phyloP scores from a whole-genome alignment of 164 flowering plant species.

The Berberis thunbergii region DNA sequence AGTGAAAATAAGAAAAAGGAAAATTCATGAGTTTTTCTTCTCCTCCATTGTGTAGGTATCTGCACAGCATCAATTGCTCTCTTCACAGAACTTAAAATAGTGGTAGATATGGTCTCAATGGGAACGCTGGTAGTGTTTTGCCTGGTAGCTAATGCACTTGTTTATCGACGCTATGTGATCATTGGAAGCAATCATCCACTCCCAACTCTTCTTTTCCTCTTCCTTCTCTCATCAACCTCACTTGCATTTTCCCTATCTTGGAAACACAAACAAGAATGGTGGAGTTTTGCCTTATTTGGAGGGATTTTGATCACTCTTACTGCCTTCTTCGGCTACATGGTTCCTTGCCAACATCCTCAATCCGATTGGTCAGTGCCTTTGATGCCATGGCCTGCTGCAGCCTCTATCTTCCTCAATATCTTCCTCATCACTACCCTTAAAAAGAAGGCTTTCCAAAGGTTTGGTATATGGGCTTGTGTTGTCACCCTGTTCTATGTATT shows the following conservation, averaged over 20 bases:
- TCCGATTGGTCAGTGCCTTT: conserved; percentile 55
- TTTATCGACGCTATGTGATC: conserved; percentile 47
- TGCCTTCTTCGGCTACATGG: conserved; percentile 35
- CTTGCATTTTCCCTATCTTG: conserved; percentile 56
- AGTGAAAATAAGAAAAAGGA: neutral
- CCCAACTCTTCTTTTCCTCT: conserved; percentile 46
- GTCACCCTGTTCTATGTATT: conserved; percentile 54
- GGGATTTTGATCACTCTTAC: conserved; percentile 30
- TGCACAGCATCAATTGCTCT: conserved; percentile 78
- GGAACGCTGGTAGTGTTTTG: conserved; percentile 79
- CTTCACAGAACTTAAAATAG: conserved; percentile 61
- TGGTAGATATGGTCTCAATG: conserved; percentile 58
- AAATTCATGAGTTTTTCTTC: neutral
- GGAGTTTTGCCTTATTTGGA: conserved; percentile 39
- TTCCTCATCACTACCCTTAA: conserved; percentile 58
- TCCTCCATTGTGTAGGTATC: conserved; percentile 35
- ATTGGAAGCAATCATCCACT: conserved; percentile 25
- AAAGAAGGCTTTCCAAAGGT: conserved; percentile 41
- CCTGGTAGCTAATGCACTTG: conserved; percentile 76
- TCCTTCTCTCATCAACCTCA: conserved; percentile 46
- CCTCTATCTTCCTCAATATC: conserved; percentile 62
- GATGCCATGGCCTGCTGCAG: conserved; percentile 88
- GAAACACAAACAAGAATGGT: conserved; percentile 40
- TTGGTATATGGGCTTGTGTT: conserved; percentile 58
- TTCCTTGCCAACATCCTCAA: conserved; percentile 15